These are phyloP conservation scores for Elsinoe fawcettii DNA, from an alignment of 2,329 filamentous ascomycete species.

Conservation along the genomic window DNA sequence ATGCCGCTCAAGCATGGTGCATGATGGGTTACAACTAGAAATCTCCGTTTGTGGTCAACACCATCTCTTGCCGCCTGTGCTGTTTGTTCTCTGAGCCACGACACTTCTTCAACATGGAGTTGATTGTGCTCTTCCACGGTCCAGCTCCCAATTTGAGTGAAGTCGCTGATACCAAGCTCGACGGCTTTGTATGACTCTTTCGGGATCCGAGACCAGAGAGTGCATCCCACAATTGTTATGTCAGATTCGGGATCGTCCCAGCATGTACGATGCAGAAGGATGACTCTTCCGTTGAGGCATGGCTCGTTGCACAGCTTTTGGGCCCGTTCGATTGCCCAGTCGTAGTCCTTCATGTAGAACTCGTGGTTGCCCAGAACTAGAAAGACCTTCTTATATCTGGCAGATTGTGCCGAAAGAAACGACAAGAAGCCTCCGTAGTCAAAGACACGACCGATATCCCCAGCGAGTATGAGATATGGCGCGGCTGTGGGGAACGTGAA, in stretches of 20 bases:
- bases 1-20: conserved; percentile 44
- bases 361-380: conserved; percentile 50
- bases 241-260: conserved; percentile 33
- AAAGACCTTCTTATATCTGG: conserved; percentile 39
- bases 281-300: conserved; percentile 31
- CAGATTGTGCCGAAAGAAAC: conserved; percentile 39
- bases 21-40: conserved; percentile 48
- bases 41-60: conserved; percentile 14
- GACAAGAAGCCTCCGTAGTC: conserved; percentile 40
- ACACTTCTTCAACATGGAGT: conserved; percentile 39
- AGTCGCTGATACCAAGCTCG: conserved; percentile 38
- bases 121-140: conserved; percentile 42
- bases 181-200: conserved; percentile 29
- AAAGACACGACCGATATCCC: conserved; percentile 45
- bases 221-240: conserved; percentile 49
- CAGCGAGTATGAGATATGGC: conserved; percentile 41
- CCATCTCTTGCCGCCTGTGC: conserved; percentile 26
- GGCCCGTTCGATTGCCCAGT: conserved; percentile 34
- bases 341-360: conserved; percentile 41
- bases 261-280: conserved; percentile 34
- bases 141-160: conserved; percentile 46
- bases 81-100: conserved; percentile 44
- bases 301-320: conserved; percentile 34
- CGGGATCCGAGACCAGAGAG: conserved; percentile 45
- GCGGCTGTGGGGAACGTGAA: conserved; percentile 36